These are phyloP conservation scores for Russula vinacea DNA, from an alignment of 768 basidiomycete genomes.

Conservation along the genomic window DNA sequence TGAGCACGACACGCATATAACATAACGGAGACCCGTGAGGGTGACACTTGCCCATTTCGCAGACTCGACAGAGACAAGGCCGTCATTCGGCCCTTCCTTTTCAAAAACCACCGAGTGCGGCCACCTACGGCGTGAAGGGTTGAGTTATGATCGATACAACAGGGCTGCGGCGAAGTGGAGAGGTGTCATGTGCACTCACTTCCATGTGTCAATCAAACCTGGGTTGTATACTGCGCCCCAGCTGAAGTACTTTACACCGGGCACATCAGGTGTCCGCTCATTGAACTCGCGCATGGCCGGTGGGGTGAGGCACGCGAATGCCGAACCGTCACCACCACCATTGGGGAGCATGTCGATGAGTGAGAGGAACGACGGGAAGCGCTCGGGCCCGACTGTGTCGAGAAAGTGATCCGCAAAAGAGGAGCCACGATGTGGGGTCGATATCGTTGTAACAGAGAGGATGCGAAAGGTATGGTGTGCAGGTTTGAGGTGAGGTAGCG, in stretches of 20 bases:
- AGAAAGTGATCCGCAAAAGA: slow-evolving; percentile 92
- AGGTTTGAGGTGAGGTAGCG: slow-evolving; percentile 85
- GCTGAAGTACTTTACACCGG: slow-evolving; percentile 83
- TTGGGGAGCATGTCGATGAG: slow-evolving; percentile 83
- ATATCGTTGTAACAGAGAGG: slow-evolving; percentile 88
- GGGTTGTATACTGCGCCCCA: slow-evolving; percentile 94
- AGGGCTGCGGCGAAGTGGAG: neutral
- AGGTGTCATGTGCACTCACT: slow-evolving; percentile 37
- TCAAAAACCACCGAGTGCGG: slow-evolving; percentile 55
- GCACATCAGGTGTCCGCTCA: slow-evolving; percentile 73
- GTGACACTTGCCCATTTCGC: slow-evolving; percentile 72
- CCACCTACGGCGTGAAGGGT: slow-evolving; percentile 13
- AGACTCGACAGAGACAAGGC: slow-evolving; percentile 86
- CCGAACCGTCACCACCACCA: slow-evolving; percentile 91
- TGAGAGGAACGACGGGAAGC: slow-evolving; percentile 66
- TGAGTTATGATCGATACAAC: slow-evolving; percentile 1
- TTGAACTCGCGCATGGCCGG: slow-evolving; percentile 90
- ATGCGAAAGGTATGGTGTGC: slow-evolving; percentile 73
- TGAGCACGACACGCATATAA: slow-evolving; percentile 12
- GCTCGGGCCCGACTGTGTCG: slow-evolving; percentile 59
- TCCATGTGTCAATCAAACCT: slow-evolving; percentile 88
- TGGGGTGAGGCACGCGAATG: slow-evolving; percentile 83
- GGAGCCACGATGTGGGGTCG: slow-evolving; percentile 92
- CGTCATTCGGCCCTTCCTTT: slow-evolving; percentile 94
- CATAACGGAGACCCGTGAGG: neutral